phyloP scores from a whole-genome alignment of 2,329 filamentous ascomycete species.

The Gyromitra esculenta region DNA sequence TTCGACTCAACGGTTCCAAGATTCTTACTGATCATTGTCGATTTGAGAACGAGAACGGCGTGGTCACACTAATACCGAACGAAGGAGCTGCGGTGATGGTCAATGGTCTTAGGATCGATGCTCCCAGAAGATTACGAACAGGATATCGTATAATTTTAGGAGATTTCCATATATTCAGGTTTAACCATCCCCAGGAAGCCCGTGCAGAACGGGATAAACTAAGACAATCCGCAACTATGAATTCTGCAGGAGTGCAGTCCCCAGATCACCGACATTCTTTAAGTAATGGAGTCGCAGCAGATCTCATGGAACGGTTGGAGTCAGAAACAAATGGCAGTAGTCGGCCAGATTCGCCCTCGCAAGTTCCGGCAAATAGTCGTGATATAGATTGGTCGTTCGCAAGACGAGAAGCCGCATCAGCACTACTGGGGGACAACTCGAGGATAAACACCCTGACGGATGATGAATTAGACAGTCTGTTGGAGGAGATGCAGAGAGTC shows the following conservation, averaged over 20 bases:
- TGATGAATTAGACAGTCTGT: constrained; percentile 90
- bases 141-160: constrained; percentile 95
- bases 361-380: constrained; percentile 71
- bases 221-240: constrained; percentile 75
- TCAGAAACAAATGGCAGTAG: constrained; percentile 79
- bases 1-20: constrained; percentile 90
- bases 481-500: constrained; percentile 91
- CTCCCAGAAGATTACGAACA: constrained; percentile 84
- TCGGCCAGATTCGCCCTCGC: constrained; percentile 80
- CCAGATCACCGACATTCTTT: constrained; percentile 65
- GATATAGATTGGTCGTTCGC: constrained; percentile 97
- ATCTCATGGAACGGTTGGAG: constrained; percentile 63
- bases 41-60: constrained; percentile 92
- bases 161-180: constrained; percentile 98
- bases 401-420: constrained; percentile 88
- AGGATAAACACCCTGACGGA: constrained; percentile 90
- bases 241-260: constrained; percentile 68
- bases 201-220: constrained; percentile 81
- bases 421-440: constrained; percentile 88
- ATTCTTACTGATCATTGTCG: constrained; percentile 92
- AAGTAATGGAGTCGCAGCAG: constrained; percentile 68
- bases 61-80: constrained; percentile 87
- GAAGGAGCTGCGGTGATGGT: constrained; percentile 98
- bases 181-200: constrained; percentile 97
- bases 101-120: constrained; percentile 88